phyloP scores from a whole-genome alignment of 2,329 filamentous ascomycete species.

The Fusarium guadeloupense region DNA sequence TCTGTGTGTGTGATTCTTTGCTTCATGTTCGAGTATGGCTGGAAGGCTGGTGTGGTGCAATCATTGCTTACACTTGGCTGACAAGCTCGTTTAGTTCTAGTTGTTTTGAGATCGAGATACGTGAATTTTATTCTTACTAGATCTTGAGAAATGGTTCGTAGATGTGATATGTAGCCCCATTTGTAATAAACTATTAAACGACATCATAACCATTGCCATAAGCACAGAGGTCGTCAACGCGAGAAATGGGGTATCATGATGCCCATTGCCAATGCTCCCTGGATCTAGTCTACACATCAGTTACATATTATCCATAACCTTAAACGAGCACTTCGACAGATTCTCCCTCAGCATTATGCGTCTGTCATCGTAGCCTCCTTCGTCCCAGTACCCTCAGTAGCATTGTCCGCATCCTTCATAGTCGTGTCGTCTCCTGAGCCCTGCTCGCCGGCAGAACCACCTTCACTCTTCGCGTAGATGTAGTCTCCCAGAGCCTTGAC shows the following conservation, averaged over 20 bases:
- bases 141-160: neutral
- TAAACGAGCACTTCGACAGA: conserved; percentile 4
- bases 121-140: conserved; percentile 31
- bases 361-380: conserved; percentile 35
- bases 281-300: conserved; percentile 1
- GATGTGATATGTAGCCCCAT: neutral
- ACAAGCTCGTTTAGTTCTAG: conserved; percentile 16
- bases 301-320: neutral
- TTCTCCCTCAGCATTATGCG: conserved; percentile 4
- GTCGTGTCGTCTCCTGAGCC: conserved; percentile 26
- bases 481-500: conserved; percentile 39
- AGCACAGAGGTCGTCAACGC: neutral
- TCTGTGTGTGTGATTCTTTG: neutral
- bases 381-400: conserved; percentile 2
- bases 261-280: conserved; percentile 14
- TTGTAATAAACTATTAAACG: neutral
- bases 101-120: conserved; percentile 32
- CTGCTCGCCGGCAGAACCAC: conserved; percentile 10
- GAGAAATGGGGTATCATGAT: conserved; percentile 29
- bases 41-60: conserved; percentile 1
- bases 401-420: conserved; percentile 30
- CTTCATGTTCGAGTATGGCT: conserved; percentile 3
- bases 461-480: conserved; percentile 40
- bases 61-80: conserved; percentile 5
- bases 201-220: neutral